Evolutionary conservation across 352 stramenopile species (phyloP).

Genomic region (Pythium aphanidermatum): DNA sequence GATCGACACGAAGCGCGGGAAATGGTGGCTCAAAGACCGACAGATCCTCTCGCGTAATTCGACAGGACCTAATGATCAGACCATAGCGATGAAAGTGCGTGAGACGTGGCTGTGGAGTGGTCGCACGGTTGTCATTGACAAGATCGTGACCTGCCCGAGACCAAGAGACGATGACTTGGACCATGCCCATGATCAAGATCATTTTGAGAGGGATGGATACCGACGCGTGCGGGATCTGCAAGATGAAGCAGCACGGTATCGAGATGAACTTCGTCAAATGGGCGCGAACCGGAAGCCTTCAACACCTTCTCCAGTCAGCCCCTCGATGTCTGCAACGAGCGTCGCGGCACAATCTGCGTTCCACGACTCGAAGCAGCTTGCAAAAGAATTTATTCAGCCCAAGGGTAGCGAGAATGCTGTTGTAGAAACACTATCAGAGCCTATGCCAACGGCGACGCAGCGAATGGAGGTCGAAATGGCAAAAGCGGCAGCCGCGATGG

Average conservation of each 20-base stretch:
- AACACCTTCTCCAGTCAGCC: not conserved
- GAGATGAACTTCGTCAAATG: conserved; percentile 9
- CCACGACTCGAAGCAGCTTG: conserved; percentile 16
- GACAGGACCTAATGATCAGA: conserved; percentile 20
- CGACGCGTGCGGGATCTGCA: conserved; percentile 7
- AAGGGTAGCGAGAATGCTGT: conserved; percentile 4
- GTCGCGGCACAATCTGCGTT: conserved; percentile 11
- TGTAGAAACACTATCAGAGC: conserved; percentile 5
- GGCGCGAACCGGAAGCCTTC: not conserved
- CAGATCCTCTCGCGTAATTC: conserved; percentile 42
- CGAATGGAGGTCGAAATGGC: conserved; percentile 19
- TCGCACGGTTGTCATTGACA: conserved; percentile 54
- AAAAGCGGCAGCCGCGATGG: conserved; percentile 5
- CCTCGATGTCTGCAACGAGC: conserved; percentile 1
- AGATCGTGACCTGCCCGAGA: conserved; percentile 33
- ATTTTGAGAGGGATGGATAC: conserved; percentile 4
- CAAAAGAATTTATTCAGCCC: conserved; percentile 20
- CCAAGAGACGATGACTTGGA: conserved; percentile 8
- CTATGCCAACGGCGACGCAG: conserved; percentile 15
- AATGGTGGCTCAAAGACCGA: conserved; percentile 63
- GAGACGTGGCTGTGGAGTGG: conserved; percentile 65
- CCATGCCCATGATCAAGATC: not conserved
- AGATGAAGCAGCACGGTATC: conserved; percentile 13
- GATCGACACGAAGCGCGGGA: conserved; percentile 41
- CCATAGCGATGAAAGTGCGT: conserved; percentile 44